Evolutionary conservation across 768 basidiomycete species (phyloP), one percentile per base, ranked within the genome.

Genomic region (Lentinula sp.): DNA sequence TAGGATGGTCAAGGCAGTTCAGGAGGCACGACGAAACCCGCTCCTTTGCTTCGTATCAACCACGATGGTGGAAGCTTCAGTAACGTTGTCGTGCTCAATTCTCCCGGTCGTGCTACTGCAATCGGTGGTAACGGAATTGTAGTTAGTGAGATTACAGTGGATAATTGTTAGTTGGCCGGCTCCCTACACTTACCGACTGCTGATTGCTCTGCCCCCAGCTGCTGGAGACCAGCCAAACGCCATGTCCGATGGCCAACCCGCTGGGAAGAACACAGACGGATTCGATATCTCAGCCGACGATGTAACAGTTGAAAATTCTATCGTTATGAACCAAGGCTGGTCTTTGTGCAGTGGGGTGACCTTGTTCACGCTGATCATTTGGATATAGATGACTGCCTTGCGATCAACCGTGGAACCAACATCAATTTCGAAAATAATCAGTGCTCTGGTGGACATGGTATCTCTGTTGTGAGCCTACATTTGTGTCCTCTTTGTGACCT

Each of bases 221-320:
- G 60, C 60, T 32, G 60, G 60, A 42, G 43, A 54, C 42, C 35
- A 40, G 18, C 52, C 60, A 9, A 61, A 61, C 43, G n/a, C 35
- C 32, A 37, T 48, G 16, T 61, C 60, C 1, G 60, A 55, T 32
- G 60, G 60, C 16, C 6, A 54, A 31, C 60, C 60, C 5, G 60
- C 60, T 28, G 60, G 51, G 23, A 18, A 42, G 13, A 61, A 61
- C 46, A 61, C 60, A n/a, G 60, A 61, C 32, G 60, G 60, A 11
- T 61, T 61, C 40, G 60, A 61, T 51, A 48, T 61, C 35, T 54
- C 76, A 88, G 59, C 58, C 35, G 48, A 59, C 58, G 48, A 50
- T 21, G 58, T 59, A 7, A 59, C 58, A 8, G 57, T 58, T 8
- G 42, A 58, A 48, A 40, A 50, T 40, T 59, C 48, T 39, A 46